Percentiles rank a stretch among this genome's conserved stretches.
Evolutionary conservation across 1,284 basidiomycete genomes (phyloP).

Genomic region (Phellinidium pouzarii): DNA sequence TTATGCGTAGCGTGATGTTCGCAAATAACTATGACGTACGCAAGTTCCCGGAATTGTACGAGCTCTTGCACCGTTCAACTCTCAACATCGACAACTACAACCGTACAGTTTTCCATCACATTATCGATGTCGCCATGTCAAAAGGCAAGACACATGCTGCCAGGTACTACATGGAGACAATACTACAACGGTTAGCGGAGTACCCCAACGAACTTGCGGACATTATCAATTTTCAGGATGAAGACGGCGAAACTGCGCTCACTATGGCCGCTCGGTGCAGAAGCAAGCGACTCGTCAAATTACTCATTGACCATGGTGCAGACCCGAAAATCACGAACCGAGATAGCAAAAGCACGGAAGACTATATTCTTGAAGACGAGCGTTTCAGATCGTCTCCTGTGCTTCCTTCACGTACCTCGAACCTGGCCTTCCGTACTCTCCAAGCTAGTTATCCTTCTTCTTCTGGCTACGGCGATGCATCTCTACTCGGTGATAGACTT

Average conservation of each 20-base stretch:
- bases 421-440: slow-evolving; percentile 64
- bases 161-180: slow-evolving; percentile 98
- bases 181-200: slow-evolving; percentile 84
- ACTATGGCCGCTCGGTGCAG: slow-evolving; percentile 96
- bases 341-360: slow-evolving; percentile 96
- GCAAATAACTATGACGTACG: slow-evolving; percentile 99
- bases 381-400: slow-evolving; percentile 89
- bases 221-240: slow-evolving; percentile 99
- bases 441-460: slow-evolving; percentile 47
- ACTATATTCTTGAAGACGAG: slow-evolving; percentile 98
- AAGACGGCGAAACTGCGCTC: slow-evolving; percentile 96
- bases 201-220: slow-evolving; percentile 96
- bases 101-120: slow-evolving; percentile 97
- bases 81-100: slow-evolving; percentile 99
- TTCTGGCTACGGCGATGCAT: slow-evolving; percentile 37
- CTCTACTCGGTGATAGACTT: slow-evolving; percentile 51
- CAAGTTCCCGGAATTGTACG: slow-evolving; percentile 97
- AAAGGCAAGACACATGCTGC: slow-evolving; percentile 98
- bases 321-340: slow-evolving; percentile 94
- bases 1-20: slow-evolving; percentile 99
- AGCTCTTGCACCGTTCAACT: slow-evolving; percentile 92
- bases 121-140: slow-evolving; percentile 96
- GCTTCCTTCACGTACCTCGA: slow-evolving; percentile 53
- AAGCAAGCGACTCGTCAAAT: slow-evolving; percentile 94
- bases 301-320: slow-evolving; percentile 94